Percentiles rank a stretch among this genome's conserved stretches.
These are phyloP conservation scores for Fusarium fujikuroi DNA, from an alignment of 2,329 filamentous ascomycete genomes.

Conservation along the genomic window DNA sequence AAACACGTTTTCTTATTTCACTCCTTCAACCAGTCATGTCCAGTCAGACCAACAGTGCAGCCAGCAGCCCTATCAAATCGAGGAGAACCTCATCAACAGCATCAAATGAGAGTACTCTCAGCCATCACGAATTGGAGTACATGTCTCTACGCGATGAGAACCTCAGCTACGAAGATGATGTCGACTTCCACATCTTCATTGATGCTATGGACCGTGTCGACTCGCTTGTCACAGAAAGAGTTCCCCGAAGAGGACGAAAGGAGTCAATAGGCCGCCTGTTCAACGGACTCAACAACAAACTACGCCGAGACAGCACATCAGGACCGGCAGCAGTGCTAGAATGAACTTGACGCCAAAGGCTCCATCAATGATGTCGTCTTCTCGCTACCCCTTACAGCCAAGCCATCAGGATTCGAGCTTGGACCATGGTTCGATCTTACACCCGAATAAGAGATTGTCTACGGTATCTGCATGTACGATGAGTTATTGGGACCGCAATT, in stretches of 20 bases:
- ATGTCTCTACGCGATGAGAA: constrained; percentile 37
- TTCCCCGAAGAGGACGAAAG: constrained; percentile 20
- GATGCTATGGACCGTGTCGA: constrained; percentile 42
- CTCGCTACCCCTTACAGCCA: constrained; percentile 5
- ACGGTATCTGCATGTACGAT: constrained; percentile 7
- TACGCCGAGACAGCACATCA: constrained; percentile 28
- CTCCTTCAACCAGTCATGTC: constrained; percentile 25
- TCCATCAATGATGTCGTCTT: constrained; percentile 3
- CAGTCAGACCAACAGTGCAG: constrained; percentile 6
- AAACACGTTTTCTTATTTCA: not conserved
- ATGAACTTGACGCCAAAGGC: constrained; percentile 1
- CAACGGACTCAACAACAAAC: constrained; percentile 25
- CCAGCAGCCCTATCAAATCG: constrained; percentile 26
- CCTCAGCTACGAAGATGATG: constrained; percentile 42
- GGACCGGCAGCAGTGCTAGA: constrained; percentile 10
- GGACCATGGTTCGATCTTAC: constrained; percentile 1
- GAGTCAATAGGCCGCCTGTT: constrained; percentile 37
- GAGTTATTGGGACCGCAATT: constrained; percentile 5
- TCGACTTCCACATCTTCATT: constrained; percentile 43
- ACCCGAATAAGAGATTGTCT: constrained; percentile 8
- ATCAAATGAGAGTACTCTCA: constrained; percentile 35
- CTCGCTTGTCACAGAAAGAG: constrained; percentile 33
- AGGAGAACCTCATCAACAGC: constrained; percentile 32
- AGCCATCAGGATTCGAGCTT: not conserved
- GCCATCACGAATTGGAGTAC: constrained; percentile 39